Conservation (phyloP, 306 rosid genomes). For the Boehmeria nivea region DNA sequence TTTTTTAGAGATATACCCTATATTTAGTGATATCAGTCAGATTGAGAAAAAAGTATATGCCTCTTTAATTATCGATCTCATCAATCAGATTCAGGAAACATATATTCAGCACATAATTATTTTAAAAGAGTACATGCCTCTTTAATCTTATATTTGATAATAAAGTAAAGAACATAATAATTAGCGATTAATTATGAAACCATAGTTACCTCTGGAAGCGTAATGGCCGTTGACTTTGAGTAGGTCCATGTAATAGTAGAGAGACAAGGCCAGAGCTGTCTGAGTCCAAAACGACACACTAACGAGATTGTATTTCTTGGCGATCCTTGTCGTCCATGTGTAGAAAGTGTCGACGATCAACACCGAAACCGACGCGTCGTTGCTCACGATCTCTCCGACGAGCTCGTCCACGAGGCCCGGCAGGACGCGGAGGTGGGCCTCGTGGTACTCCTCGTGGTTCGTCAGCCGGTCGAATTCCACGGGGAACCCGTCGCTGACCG, state of each 20-base stretch:
- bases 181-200: too few relatives aligned
- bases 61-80: too few relatives aligned
- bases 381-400: constrained; percentile 15
- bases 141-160: too few relatives aligned
- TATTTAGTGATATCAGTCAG: too few relatives aligned
- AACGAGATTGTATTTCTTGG: constrained; percentile 27
- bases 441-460: constrained; percentile 15
- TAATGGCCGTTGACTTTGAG: constrained; percentile 26
- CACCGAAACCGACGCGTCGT: constrained; percentile 17
- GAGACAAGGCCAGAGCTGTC: constrained; percentile 20
- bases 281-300: constrained; percentile 36
- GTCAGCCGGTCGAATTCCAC: constrained; percentile 13
- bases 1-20: too few relatives aligned
- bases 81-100: too few relatives aligned
- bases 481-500: constrained; percentile 28
- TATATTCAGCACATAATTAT: too few relatives aligned
- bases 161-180: too few relatives aligned
- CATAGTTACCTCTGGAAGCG: constrained; percentile 16
- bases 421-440: constrained; percentile 1
- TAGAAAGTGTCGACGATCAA: constrained; percentile 32
- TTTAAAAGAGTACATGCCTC: too few relatives aligned
- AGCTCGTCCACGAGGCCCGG: constrained; percentile 28
- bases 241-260: constrained; percentile 29
- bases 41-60: too few relatives aligned
- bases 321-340: constrained; percentile 15